Conservation (phyloP, 2,329 filamentous ascomycete genomes). For the Mollisia scopiformis region DNA sequence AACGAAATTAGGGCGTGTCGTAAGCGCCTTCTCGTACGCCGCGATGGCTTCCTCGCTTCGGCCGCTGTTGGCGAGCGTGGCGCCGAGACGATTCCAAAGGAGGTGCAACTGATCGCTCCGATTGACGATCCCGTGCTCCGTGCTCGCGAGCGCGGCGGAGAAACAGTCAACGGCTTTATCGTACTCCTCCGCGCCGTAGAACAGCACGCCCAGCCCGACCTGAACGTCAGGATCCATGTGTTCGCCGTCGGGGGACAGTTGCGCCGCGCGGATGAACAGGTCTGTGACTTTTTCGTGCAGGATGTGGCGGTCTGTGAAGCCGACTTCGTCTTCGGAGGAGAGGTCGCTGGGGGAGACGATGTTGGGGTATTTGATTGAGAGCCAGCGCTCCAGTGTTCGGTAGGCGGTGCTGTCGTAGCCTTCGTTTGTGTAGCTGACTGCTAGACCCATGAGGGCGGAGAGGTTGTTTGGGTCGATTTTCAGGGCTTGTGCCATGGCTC, state of each 20-base stretch:
- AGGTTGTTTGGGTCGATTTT: constrained; percentile 87
- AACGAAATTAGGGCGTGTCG: constrained; percentile 93
- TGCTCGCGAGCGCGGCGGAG: constrained; percentile 83
- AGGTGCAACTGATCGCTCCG: constrained; percentile 86
- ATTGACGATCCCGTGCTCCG: constrained; percentile 83
- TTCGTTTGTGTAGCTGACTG: constrained; percentile 98
- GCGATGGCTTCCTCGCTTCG: constrained; percentile 95
- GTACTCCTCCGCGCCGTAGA: constrained; percentile 97
- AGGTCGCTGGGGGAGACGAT: constrained; percentile 72
- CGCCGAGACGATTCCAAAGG: constrained; percentile 95
- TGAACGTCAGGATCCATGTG: constrained; percentile 99
- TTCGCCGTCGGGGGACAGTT: constrained; percentile 86
- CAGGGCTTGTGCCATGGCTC: constrained; percentile 87
- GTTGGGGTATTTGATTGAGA: constrained; percentile 90
- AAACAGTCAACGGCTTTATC: constrained; percentile 99
- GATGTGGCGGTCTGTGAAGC: constrained; percentile 89
- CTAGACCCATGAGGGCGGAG: constrained; percentile 89
- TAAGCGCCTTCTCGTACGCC: constrained; percentile 91
- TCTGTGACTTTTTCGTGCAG: constrained; percentile 90
- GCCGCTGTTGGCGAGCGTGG: constrained; percentile 92
- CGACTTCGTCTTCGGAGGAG: constrained; percentile 78
- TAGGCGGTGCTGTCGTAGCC: constrained; percentile 98
- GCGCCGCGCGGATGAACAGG: constrained; percentile 89
- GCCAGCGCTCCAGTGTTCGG: constrained; percentile 93
- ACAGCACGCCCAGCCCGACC: constrained; percentile 92